Conservation (phyloP, 2,329 filamentous ascomycete species). For the Talaromyces pinophilus region DNA sequence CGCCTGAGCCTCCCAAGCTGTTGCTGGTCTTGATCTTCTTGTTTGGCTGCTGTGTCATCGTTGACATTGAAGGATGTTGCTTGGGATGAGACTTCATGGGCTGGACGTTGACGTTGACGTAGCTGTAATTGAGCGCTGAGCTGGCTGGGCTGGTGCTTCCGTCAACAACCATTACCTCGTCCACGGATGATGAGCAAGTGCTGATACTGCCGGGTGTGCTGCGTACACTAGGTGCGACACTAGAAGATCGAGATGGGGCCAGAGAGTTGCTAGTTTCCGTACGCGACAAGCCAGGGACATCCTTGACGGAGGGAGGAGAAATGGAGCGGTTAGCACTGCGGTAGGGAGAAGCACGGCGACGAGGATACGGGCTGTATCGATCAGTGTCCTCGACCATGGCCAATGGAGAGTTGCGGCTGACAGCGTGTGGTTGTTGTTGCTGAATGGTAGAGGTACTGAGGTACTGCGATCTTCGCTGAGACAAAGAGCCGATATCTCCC, state of each 20-base stretch:
- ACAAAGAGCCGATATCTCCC: constrained; percentile 28
- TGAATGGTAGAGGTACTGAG: constrained; percentile 26
- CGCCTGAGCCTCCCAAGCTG: constrained; percentile 29
- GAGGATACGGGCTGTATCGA: constrained; percentile 42
- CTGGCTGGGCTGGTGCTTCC: constrained; percentile 35
- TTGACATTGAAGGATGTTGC: constrained; percentile 24
- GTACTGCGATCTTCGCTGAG: constrained; percentile 32
- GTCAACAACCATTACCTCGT: constrained; percentile 41
- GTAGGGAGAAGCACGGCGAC: constrained; percentile 38
- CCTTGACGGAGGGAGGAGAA: constrained; percentile 48
- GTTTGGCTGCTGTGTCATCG: constrained; percentile 37
- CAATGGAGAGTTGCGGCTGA: constrained; percentile 35
- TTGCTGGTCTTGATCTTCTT: constrained; percentile 45
- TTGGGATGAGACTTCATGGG: constrained; percentile 36
- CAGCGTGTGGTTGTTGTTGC: constrained; percentile 28
- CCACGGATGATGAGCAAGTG: constrained; percentile 39
- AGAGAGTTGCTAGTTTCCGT: constrained; percentile 44
- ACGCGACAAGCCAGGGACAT: constrained; percentile 46
- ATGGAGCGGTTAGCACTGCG: constrained; percentile 40
- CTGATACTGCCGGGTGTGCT: constrained; percentile 48
- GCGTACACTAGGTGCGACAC: constrained; percentile 45
- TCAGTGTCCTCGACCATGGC: constrained; percentile 35
- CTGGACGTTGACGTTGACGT: constrained; percentile 34
- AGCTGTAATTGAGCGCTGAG: constrained; percentile 37
- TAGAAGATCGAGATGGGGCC: constrained; percentile 47